Evolutionary conservation across 2,329 filamentous ascomycete species (phyloP), one percentile per base, ranked within the genome.

Genomic region (Colletotrichum melonis): DNA sequence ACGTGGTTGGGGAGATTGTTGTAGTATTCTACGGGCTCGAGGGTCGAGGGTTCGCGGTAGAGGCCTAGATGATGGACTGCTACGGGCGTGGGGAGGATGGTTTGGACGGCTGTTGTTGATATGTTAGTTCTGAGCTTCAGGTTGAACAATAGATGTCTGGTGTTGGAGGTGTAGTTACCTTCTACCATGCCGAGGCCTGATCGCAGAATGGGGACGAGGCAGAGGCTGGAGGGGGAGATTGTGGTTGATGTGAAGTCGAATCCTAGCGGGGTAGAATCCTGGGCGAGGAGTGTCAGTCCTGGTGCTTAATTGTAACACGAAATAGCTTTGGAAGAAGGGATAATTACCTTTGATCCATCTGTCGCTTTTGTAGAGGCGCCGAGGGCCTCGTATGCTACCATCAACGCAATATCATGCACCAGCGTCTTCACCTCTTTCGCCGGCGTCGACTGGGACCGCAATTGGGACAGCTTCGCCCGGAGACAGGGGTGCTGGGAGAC

Each of bases 21-120:
- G 89, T 98, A 98, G 89, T 98, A 98, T 84, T 98, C 95, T 72
- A 98, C 95, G 3, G 95, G 95, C 79, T 95, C 91, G 69, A 98
- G 92, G 57, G 94, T 96, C 69, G 91, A 91, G 73, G 93, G 94
- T 82, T 98, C 95, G 80, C 95, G 94, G 88, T 96, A 98, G 80
- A 98, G 92, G 76, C 97, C 96, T 8, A 98, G 92, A 82, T 98
- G 96, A 86, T 98, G 95, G 76, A 98, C 90, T 7, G 95, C 92
- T 38, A 96, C 93, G 16, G 94, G 89, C 49, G 84, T 81, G 22
- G 96, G 95, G 72, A 98, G 94, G 78, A 98, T 88, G 32, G 92
- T 92, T 85, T 96, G 92, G 56, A 98, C 86, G 30, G 95, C 93
- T 93, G 77, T 14, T 52, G 19, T 24, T 16, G 24, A n/a, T 49